Conservation (phyloP, 2,329 filamentous ascomycete genomes). For the Aurifilum marmelostoma region DNA sequence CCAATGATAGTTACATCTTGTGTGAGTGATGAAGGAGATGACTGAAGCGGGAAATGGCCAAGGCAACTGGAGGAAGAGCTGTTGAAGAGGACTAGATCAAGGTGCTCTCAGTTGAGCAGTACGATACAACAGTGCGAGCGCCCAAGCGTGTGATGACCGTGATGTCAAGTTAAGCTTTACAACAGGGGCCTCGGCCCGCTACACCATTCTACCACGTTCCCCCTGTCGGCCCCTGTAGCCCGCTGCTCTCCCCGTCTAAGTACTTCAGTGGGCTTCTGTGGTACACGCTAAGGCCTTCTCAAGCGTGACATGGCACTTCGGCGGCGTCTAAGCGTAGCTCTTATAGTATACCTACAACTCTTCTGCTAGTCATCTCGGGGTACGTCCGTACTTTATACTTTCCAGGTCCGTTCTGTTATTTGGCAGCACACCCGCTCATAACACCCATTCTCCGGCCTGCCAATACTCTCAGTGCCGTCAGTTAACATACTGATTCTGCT, state of each 20-base stretch:
- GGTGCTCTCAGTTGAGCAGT: not conserved
- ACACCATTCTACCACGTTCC: not conserved
- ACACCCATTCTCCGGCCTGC: too few species aligned
- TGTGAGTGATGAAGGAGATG: not conserved
- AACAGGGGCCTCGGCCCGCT: slow-evolving; percentile 12
- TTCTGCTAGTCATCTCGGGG: not conserved
- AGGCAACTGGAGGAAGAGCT: not conserved
- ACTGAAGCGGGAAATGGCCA: not conserved
- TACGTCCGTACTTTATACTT: too few species aligned
- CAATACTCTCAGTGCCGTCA: too few species aligned
- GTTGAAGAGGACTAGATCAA: not conserved
- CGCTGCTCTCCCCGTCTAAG: not conserved
- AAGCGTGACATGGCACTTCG: too few species aligned
- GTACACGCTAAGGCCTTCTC: not conserved
- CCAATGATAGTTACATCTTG: slow-evolving; percentile 26
- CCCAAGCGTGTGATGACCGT: not conserved
- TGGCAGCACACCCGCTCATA: too few species aligned
- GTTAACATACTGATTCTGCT: too few species aligned
- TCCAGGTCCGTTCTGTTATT: too few species aligned
- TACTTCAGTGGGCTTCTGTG: not conserved
- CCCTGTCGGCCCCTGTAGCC: not conserved
- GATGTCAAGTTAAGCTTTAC: slow-evolving; percentile 25
- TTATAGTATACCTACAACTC: not conserved
- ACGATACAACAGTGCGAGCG: not conserved
- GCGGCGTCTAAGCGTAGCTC: too few species aligned